These are phyloP conservation scores for Melanogaster broomeanus DNA, from an alignment of 768 basidiomycete genomes.

Conservation along the genomic window DNA sequence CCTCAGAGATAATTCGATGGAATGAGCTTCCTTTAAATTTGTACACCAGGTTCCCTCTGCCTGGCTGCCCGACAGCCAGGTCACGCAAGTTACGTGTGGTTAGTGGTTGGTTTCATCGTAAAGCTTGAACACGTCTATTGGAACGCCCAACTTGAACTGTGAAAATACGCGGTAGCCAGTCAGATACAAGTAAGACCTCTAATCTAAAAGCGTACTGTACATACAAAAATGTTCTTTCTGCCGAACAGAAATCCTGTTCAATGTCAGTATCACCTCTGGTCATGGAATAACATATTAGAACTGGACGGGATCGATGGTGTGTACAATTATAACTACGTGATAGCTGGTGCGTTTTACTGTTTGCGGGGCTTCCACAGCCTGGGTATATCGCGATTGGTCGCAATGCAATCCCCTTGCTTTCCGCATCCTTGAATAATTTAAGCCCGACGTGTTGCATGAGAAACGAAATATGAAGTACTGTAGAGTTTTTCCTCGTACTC, in stretches of 20 bases:
- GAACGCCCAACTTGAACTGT: constrained; percentile 68
- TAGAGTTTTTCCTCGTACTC: no score
- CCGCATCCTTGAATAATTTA: no score
- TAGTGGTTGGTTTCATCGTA: constrained; percentile 79
- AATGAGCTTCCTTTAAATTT: constrained; percentile 61
- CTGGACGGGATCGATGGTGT: no score
- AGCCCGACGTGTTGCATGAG: no score
- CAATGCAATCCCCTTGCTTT: no score
- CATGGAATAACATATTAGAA: no score
- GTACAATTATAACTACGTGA: no score
- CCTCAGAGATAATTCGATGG: constrained; percentile 77
- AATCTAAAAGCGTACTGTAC: constrained; percentile 16
- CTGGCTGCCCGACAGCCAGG: constrained; percentile 56
- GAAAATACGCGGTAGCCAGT: neutral
- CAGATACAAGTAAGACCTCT: neutral
- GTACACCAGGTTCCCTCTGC: constrained; percentile 70
- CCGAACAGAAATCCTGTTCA: neutral
- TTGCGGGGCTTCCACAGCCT: no score
- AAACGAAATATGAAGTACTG: no score
- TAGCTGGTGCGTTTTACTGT: no score
- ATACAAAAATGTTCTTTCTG: constrained; percentile 34
- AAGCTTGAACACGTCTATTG: constrained; percentile 77
- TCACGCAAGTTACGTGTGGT: constrained; percentile 83
- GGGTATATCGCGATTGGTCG: no score
- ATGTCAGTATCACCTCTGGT: no score